A percentile compares a stretch with the other conserved stretches of the same genome.
Evolutionary conservation across 306 rosid genomes (phyloP).

Genomic region (Pachyrhizus erosus): DNA sequence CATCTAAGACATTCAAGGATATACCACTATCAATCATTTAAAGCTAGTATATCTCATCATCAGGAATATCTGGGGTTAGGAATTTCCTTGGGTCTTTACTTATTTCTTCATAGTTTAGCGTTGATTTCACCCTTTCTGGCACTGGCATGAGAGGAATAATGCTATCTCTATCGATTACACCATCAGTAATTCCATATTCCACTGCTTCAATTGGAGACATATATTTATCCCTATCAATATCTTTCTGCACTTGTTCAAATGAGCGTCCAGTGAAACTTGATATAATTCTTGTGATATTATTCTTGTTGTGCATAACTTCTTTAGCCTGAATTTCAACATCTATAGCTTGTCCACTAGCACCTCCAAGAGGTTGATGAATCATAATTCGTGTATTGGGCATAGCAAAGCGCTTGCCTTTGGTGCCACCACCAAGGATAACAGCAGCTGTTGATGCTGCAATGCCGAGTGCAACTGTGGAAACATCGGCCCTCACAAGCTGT

Average conservation of each 20-base stretch:
- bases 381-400: slow-evolving; percentile 96
- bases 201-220: slow-evolving; percentile 97
- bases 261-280: slow-evolving; percentile 81
- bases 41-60: slow-evolving; percentile 82
- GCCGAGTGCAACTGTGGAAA: slow-evolving; percentile 92
- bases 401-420: slow-evolving; percentile 96
- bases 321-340: slow-evolving; percentile 96
- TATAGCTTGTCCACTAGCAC: slow-evolving; percentile 95
- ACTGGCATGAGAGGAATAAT: slow-evolving; percentile 84
- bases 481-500: slow-evolving; percentile 98
- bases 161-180: slow-evolving; percentile 80
- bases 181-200: slow-evolving; percentile 90
- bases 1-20: slow-evolving; percentile 33
- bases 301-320: slow-evolving; percentile 84
- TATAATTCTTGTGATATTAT: slow-evolving; percentile 70
- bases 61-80: slow-evolving; percentile 81
- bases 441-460: slow-evolving; percentile 94
- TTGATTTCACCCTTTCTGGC: slow-evolving; percentile 73
- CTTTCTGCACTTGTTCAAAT: slow-evolving; percentile 81
- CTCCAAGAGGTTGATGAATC: slow-evolving; percentile 97
- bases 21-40: slow-evolving; percentile 26
- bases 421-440: slow-evolving; percentile 88
- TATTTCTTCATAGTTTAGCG: slow-evolving; percentile 58
- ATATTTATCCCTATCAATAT: slow-evolving; percentile 87
- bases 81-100: slow-evolving; percentile 70